Evolutionary conservation across 2,329 filamentous ascomycete species (phyloP).

Genomic region (Diaporthe citrichinensis): DNA sequence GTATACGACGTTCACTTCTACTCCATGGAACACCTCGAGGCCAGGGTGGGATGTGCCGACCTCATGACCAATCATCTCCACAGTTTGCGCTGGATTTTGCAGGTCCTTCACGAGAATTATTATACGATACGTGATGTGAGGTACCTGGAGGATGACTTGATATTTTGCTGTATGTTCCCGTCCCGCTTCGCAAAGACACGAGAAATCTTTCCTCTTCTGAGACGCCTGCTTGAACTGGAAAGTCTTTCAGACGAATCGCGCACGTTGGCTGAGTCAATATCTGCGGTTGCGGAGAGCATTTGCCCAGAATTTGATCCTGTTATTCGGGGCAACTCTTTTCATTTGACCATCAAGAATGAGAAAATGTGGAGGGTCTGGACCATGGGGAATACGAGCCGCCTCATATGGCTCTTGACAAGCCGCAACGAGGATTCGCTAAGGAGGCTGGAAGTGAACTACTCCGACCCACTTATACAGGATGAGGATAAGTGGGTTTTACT

Average conservation of each 20-base stretch:
- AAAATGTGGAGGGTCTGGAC: background rate
- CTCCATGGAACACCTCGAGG: background rate
- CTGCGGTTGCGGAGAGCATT: background rate
- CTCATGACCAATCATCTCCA: background rate
- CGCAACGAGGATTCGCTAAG: too few relatives aligned
- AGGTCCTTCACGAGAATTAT: background rate
- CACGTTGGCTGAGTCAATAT: background rate
- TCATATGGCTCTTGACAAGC: too few relatives aligned
- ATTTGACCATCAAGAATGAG: background rate
- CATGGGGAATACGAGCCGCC: too few relatives aligned
- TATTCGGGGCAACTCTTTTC: background rate
- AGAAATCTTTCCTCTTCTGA: background rate
- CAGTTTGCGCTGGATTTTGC: background rate
- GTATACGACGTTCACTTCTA: background rate
- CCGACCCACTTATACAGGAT: background rate
- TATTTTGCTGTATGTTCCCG: background rate
- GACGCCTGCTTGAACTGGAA: too few relatives aligned
- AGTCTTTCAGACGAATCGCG: too few relatives aligned
- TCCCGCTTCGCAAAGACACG: background rate
- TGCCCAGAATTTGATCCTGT: background rate
- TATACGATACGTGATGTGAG: too few relatives aligned
- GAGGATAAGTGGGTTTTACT: background rate
- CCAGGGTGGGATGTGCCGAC: background rate
- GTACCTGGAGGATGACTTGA: too few relatives aligned
- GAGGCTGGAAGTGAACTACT: background rate